Evolutionary conservation across 208 protist genomes (phyloP).

Genomic region (Crithidia bombi): DNA sequence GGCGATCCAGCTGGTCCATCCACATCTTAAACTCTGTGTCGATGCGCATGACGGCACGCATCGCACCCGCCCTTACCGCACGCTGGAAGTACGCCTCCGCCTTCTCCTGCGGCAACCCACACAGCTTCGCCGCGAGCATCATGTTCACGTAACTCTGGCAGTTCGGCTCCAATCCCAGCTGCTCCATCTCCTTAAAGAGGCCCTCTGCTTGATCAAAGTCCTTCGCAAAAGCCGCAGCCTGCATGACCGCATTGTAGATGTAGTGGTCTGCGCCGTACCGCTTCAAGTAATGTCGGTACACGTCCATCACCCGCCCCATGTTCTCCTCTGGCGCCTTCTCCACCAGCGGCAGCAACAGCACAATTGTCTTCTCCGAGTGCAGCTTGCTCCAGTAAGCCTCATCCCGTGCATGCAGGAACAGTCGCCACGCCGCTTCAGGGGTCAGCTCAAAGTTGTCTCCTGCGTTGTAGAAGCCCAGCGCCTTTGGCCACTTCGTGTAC

Average conservation of each 20-base stretch:
- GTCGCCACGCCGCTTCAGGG: conserved; percentile 74
- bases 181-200: conserved; percentile 77
- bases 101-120: conserved; percentile 60
- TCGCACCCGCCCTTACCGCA: conserved; percentile 58
- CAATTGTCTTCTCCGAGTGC: conserved; percentile 85
- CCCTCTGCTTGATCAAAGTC: conserved; percentile 68
- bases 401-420: conserved; percentile 70
- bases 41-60: conserved; percentile 79
- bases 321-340: conserved; percentile 69
- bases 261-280: conserved; percentile 90
- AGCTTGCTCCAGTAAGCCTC: conserved; percentile 79
- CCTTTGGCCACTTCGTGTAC: conserved; percentile 92
- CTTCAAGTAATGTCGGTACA: conserved; percentile 88
- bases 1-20: conserved; percentile 89
- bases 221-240: conserved; percentile 85
- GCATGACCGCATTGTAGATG: conserved; percentile 94
- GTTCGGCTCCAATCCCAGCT: conserved; percentile 78
- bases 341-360: conserved; percentile 80
- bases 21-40: conserved; percentile 92
- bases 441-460: conserved; percentile 93
- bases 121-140: conserved; percentile 83
- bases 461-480: conserved; percentile 90
- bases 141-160: conserved; percentile 92
- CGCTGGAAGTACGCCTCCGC: conserved; percentile 76
- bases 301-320: conserved; percentile 74